Evolutionary conservation across 2,329 filamentous ascomycete species (phyloP), one percentile per base, ranked within the genome.

Genomic region (Cladosporium cucumerinum): DNA sequence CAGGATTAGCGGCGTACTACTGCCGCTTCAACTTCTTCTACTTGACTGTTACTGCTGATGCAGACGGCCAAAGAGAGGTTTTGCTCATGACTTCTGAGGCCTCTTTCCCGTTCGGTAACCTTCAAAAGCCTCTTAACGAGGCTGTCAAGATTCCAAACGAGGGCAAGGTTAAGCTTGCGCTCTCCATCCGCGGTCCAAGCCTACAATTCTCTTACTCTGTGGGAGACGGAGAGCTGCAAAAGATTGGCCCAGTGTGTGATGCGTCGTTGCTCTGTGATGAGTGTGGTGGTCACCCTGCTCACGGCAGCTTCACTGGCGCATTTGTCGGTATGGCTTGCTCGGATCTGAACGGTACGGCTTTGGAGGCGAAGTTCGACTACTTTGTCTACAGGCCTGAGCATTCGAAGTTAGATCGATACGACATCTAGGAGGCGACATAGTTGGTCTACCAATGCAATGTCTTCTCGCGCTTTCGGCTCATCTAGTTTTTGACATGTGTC

Each of bases 11-110:
- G 10, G 62, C 62, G 18, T 64, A 64, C 62, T 64, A 64, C 46
- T 64, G 62, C 55, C 54, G 62, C 32, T 64, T 58, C 54, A 64
- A 64, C 26, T 64, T 64, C 62, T 64, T 64, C 28, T 64, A 64
- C 14, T 55, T 64, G 5, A 59, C 54, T 5, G 28, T 64, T 6
- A 58, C 62, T 10, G 62, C 62, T 3, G 46, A 58, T 32, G 62
- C 62, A 18, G 62, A 64, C 18, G 62, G 62, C 28, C 43, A 64
- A 23, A 51, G 62, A 23, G 62, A 64, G 25, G 34, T 64, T 21
- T 32, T 64, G 49, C 32, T 64, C 25, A 59, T 59, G 62, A 52
- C 49, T 25, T 64, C 62, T 3, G 62, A 64, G 43, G 57, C 54
- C 11, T 59, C 62, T 1, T 64, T 57, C 43, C 62, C 62, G 2